phyloP scores from a whole-genome alignment of 1,284 basidiomycete species.

The Trichosporon ovoides region DNA sequence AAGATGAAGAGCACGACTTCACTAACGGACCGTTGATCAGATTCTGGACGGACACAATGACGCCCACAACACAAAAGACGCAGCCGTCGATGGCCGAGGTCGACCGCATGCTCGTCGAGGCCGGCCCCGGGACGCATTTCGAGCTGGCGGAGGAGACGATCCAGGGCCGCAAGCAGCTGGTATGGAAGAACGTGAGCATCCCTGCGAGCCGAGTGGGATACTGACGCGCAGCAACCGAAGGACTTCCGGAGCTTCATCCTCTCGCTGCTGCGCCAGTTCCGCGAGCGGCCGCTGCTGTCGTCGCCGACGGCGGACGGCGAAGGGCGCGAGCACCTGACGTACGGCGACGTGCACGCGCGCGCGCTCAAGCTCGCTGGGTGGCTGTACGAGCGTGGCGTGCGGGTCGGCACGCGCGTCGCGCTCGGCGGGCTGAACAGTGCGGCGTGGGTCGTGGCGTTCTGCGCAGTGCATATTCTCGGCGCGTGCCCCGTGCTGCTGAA shows the following conservation, averaged over 20 bases:
- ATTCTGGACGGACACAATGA: background rate
- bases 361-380: conserved; percentile 25
- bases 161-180: conserved; percentile 11
- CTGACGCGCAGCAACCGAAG: background rate
- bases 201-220: background rate
- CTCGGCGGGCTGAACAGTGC: conserved; percentile 33
- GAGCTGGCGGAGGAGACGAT: conserved; percentile 13
- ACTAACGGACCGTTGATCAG: too few species aligned
- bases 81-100: background rate
- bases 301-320: conserved; percentile 2
- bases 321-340: conserved; percentile 22
- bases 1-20: too few species aligned
- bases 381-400: conserved; percentile 29
- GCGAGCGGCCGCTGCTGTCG: background rate
- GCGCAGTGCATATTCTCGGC: conserved; percentile 35
- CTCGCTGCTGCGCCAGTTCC: background rate
- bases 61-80: background rate
- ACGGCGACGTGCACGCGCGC: conserved; percentile 25
- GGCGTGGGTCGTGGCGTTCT: conserved; percentile 30
- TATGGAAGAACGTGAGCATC: conserved; percentile 13
- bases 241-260: conserved; percentile 3
- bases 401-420: conserved; percentile 30
- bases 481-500: conserved; percentile 35
- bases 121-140: conserved; percentile 12
- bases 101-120: conserved; percentile 12